Base-by-base conservation (phyloP, 139 green algal species). In the Coelastrella sp. region DNA sequence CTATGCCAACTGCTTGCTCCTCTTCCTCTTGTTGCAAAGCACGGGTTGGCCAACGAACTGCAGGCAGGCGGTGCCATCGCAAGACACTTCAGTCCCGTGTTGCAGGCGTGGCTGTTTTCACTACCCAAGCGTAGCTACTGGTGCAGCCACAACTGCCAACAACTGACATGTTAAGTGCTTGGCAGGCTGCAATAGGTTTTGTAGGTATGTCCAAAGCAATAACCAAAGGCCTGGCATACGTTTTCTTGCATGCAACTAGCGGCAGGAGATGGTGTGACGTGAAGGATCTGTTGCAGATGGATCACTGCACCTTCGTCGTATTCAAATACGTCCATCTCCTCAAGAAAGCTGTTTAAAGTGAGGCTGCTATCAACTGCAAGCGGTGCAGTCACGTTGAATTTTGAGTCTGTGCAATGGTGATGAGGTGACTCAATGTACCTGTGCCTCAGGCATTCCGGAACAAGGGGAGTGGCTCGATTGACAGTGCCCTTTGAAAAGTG, bases 21-120 rank as follows among this genome's bases (percentile, higher is more conserved):
- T 93, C 91, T 63, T 93, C 91, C 65, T 93, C 91, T 66, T 93
- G 88, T 24, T 91, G 80, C n/a, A 92, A 22, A n/a, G 84, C 89
- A 9, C 91, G 91, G 19, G 84, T 92, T 0, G 91, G 91, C 87
- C 87, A 91, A 10, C 75, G 86, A 20, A 83, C 86, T 90, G 86
- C 74, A 82, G 25, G 17, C 24, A 83, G 7, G 61, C 4, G 49
- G 60, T 15, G 19, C 5, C 35, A 70, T 12, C 14, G 25, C 11
- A 9, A 70, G 57, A 85, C 49, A 85, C 49, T 20, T 9, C 14
- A 10, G 49, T 7, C 14, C 10, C 4, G 20, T 78, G 5, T 7
- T 35, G 7, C 70, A 78, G 22, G 70, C 17, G 63, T 22, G 5
- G 15, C 12, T 70, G 3, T 17, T 70, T 3, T 15, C 12, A 70